Evolutionary conservation across 2,329 filamentous ascomycete genomes (phyloP).

Genomic region (Pseudocercospora fijiensis): DNA sequence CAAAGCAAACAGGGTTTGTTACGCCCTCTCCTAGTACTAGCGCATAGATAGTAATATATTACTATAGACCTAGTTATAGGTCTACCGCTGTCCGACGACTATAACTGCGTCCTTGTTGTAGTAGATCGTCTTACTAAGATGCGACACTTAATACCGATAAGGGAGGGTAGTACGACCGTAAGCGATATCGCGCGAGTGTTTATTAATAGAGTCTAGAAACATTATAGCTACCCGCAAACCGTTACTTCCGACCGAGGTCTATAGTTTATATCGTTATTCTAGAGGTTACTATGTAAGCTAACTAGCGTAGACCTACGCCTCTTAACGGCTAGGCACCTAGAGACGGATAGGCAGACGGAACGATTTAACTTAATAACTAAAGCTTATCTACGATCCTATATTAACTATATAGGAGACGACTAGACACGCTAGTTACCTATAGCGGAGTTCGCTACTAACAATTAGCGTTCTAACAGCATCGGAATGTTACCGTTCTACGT

Average conservation of each 20-base stretch:
- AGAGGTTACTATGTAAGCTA: not conserved
- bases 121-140: not conserved
- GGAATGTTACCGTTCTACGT: not conserved
- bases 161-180: not conserved
- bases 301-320: not conserved
- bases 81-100: not conserved
- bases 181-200: not conserved
- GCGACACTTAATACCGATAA: not conserved
- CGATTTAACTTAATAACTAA: not conserved
- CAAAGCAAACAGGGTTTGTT: not conserved
- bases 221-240: not conserved
- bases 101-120: not conserved
- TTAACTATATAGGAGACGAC: too few relatives aligned
- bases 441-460: not conserved
- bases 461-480: not conserved
- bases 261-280: not conserved
- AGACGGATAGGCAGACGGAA: not conserved
- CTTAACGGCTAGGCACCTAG: not conserved
- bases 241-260: not conserved
- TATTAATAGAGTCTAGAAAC: not conserved
- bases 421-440: not conserved
- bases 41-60: not conserved
- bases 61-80: not conserved
- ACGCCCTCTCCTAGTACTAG: not conserved
- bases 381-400: not conserved